Base-by-base conservation (phyloP, 306 rosid species). In the Acacia crassicarpa region DNA sequence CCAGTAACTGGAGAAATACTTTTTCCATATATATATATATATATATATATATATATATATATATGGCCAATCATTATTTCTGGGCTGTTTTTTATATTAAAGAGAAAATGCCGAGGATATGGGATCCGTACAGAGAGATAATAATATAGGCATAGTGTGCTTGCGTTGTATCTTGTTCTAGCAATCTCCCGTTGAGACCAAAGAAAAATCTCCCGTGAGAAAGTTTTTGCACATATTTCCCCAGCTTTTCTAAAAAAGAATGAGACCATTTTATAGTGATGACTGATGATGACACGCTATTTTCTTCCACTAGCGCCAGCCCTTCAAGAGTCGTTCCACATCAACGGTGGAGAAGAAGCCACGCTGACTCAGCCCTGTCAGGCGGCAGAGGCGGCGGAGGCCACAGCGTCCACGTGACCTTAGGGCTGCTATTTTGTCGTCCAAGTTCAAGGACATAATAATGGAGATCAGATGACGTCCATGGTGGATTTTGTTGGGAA, bases 391-490 rank as follows among this genome's bases (percentile, higher is more conserved):
- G 4, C 35, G 35, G 35, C 35, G 4, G 35, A 32, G 35, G 59
- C 82, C 30, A 23, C 83, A 1, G 75, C 92, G 25, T 13, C 51
- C 17, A 87, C 97, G 2, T 86, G 97, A 1, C 99, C 15, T 67
- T 91, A 44, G 91, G 90, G 67, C 93, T 93, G 20, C 69, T 94
- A 44, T 91, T 27, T 92, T 90, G 56, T 89, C 97, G 25, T 80
- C 97, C 13, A 93, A 93, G 76, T 94, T 94, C 20, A 91, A 90
- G 75, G 93, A 89, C 69, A 93, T 93, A 97, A 77, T 93, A 49
- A 35, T 35, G 40, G 7, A 35, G 40, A 35, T 33, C n/a, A n/a
- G n/a, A 27, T 30, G 40, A 35, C 40, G 40, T 35, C 40, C 40
- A 35, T 35, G 40, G 40, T 35, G 40, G 7, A 35, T 35, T 43